phyloP scores from a whole-genome alignment of 371 early-diverging fungal species.

The Haplosporangium sp. region DNA sequence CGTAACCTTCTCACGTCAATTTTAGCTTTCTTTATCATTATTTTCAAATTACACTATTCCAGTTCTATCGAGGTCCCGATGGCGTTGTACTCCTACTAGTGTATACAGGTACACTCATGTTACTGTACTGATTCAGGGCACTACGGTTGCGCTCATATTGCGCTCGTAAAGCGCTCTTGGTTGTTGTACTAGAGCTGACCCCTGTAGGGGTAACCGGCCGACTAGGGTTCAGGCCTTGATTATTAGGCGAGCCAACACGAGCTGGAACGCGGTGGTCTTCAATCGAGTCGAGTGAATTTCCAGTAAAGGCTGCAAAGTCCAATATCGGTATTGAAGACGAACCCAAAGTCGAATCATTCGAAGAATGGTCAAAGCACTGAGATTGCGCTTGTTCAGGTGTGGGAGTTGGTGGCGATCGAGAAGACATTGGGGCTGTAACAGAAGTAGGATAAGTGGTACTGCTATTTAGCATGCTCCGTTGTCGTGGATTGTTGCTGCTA shows the following conservation, averaged over 20 bases:
- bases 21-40: neutral
- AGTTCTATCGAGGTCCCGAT: too few species aligned
- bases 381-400: neutral
- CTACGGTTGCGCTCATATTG: constrained; percentile 47
- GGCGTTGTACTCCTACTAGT: constrained; percentile 24
- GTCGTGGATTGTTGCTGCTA: neutral
- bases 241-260: constrained; percentile 1
- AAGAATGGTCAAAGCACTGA: neutral
- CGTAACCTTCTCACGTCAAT: too few species aligned
- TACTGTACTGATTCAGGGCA: constrained; percentile 33
- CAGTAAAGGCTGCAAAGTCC: constrained; percentile 54
- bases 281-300: neutral
- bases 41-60: neutral
- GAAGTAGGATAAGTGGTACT: neutral
- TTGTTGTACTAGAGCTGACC: constrained; percentile 13
- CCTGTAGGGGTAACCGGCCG: constrained; percentile 28
- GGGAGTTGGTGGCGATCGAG: constrained; percentile 31
- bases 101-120: constrained; percentile 33
- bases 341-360: constrained; percentile 3
- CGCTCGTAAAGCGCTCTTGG: constrained; percentile 32
- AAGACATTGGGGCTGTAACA: neutral
- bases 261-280: constrained; percentile 1
- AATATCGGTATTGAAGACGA: constrained; percentile 37
- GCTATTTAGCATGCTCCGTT: neutral
- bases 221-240: neutral